Conservation (phyloP, 1,139 yeast species). For the Candida neerlandica region DNA sequence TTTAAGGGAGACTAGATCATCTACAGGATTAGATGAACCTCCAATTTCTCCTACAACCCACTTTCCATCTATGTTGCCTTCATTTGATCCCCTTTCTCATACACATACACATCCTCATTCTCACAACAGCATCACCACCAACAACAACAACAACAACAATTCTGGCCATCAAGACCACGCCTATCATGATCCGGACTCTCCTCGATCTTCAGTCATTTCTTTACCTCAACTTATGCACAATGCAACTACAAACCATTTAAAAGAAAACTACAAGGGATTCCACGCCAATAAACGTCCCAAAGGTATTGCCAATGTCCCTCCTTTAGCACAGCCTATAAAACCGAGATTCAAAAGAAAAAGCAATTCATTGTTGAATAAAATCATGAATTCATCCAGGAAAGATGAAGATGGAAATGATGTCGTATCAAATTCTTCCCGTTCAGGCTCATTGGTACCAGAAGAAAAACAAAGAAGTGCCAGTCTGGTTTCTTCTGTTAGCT, state of each 20-base stretch:
- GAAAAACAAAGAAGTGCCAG: slow-evolving; percentile 18
- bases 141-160: too few species aligned
- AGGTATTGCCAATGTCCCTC: slow-evolving; percentile 42
- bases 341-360: slow-evolving; percentile 51
- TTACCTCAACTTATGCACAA: slow-evolving; percentile 15
- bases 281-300: slow-evolving; percentile 43
- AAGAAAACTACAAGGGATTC: slow-evolving; percentile 50
- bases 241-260: slow-evolving; percentile 14
- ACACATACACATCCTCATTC: too few species aligned
- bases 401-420: slow-evolving; percentile 14
- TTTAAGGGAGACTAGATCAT: slow-evolving; percentile 16
- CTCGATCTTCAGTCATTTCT: slow-evolving; percentile 26
- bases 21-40: slow-evolving; percentile 15
- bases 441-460: slow-evolving; percentile 9
- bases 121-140: not conserved
- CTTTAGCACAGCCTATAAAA: slow-evolving; percentile 52
- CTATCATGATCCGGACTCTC: slow-evolving; percentile 24
- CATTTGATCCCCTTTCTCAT: not conserved
- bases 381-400: slow-evolving; percentile 49
- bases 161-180: not conserved
- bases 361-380: slow-evolving; percentile 48
- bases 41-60: slow-evolving; percentile 18
- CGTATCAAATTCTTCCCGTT: not conserved
- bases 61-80: slow-evolving; percentile 4
- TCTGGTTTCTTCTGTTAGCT: slow-evolving; percentile 17